phyloP scores from a whole-genome alignment of 345 rosid genomes.

The Aquilaria malaccensis region DNA sequence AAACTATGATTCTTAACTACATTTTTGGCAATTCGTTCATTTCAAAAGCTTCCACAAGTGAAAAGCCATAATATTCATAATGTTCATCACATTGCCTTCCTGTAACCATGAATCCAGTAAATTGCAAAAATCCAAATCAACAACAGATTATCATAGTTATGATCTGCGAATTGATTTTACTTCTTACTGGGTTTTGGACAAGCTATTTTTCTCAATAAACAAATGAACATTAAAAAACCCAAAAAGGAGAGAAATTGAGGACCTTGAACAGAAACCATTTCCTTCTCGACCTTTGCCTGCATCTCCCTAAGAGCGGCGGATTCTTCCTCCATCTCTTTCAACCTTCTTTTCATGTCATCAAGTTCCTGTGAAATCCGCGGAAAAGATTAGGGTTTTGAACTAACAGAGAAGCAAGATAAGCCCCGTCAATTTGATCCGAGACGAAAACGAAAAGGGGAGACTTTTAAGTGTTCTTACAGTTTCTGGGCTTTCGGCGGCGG shows the following conservation, averaged over 20 bases:
- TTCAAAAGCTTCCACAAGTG: neutral
- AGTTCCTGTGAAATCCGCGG: slow-evolving; percentile 28
- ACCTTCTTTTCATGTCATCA: slow-evolving; percentile 43
- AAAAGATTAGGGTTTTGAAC: slow-evolving; percentile 9
- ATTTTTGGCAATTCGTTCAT: too few species aligned
- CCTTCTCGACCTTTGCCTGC: slow-evolving; percentile 52
- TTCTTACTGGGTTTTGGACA: too few species aligned
- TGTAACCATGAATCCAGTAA: too few species aligned
- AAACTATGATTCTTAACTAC: neutral
- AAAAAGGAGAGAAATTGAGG: too few species aligned
- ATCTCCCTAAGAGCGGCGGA: slow-evolving; percentile 50
- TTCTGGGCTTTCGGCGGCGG: slow-evolving; percentile 25
- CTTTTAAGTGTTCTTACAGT: slow-evolving; percentile 10
- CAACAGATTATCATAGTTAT: too few species aligned
- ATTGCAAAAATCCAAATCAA: too few species aligned
- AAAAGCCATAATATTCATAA: too few species aligned
- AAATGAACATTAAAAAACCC: too few species aligned
- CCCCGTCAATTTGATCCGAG: neutral
- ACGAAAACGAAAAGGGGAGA: neutral
- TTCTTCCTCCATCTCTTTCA: slow-evolving; percentile 60
- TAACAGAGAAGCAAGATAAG: neutral
- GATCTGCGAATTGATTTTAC: too few species aligned
- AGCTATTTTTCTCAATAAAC: too few species aligned
- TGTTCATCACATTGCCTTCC: too few species aligned
- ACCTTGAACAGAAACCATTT: slow-evolving; percentile 48